Percentiles rank a stretch among this genome's conserved stretches.
Conservation (phyloP, 495 filamentous ascomycete genomes). For the Penicillium parvum region DNA sequence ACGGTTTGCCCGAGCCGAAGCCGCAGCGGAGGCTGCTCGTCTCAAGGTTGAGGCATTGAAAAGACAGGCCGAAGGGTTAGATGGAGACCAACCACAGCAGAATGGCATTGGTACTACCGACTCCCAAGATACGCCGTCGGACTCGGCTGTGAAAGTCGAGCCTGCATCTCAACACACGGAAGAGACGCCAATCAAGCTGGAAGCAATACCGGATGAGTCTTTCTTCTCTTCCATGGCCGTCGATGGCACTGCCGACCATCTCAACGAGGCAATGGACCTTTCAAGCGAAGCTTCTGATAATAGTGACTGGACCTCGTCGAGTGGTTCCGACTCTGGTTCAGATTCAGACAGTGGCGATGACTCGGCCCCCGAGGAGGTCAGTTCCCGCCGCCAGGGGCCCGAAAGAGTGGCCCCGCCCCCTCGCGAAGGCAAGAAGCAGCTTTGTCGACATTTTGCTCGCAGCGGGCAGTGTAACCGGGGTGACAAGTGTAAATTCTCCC, state of each 20-base stretch:
- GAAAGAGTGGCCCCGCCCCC: constrained; percentile 40
- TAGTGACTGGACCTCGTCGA: constrained; percentile 37
- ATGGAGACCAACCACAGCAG: constrained; percentile 2
- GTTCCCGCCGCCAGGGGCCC: constrained; percentile 38
- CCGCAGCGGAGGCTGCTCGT: constrained; percentile 40
- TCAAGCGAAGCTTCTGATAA: constrained; percentile 19
- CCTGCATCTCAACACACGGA: neutral
- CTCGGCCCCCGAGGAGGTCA: constrained; percentile 40
- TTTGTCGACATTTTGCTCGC: constrained; percentile 45
- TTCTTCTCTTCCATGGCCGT: neutral
- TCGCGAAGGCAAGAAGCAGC: constrained; percentile 32
- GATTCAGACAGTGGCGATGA: constrained; percentile 32
- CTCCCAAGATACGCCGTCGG: neutral
- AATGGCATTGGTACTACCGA: neutral
- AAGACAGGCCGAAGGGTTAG: constrained; percentile 17
- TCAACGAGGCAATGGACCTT: neutral
- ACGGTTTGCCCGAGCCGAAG: constrained; percentile 46
- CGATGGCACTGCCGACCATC: neutral
- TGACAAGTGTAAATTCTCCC: constrained; percentile 43
- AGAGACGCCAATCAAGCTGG: neutral
- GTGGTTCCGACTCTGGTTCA: constrained; percentile 28
- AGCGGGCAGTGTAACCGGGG: constrained; percentile 44
- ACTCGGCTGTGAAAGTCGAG: constrained; percentile 1
- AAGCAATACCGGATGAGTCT: neutral
- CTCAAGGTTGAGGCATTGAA: constrained; percentile 34